A percentile compares a stretch with the other conserved stretches of the same genome.
Conservation (phyloP, 2,329 filamentous ascomycete genomes). For the Aspergillus hortae region DNA sequence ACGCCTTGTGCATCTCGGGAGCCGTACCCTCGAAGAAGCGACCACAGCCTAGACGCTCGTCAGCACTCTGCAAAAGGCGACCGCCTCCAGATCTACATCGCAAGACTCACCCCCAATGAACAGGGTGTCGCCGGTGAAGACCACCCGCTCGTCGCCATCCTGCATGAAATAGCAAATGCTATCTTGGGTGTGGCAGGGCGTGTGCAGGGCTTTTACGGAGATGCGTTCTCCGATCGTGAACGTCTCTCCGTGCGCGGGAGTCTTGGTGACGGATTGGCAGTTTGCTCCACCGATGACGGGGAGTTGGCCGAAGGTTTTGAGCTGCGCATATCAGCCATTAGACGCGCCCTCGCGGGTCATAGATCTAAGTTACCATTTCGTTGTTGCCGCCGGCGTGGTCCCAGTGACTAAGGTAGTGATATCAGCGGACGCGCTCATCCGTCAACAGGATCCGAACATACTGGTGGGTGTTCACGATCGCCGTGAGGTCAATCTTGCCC, state of each 20-base stretch:
- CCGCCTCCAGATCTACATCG: too few relatives aligned
- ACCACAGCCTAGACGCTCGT: slow-evolving; percentile 67
- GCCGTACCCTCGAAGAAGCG: slow-evolving; percentile 92
- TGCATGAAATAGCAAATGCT: slow-evolving; percentile 94
- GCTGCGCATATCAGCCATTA: slow-evolving; percentile 32
- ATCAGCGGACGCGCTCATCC: slow-evolving; percentile 6
- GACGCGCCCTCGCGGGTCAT: neutral
- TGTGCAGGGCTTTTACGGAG: slow-evolving; percentile 81
- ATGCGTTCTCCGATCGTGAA: slow-evolving; percentile 82
- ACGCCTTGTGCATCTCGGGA: slow-evolving; percentile 84
- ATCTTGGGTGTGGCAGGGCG: slow-evolving; percentile 96
- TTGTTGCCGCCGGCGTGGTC: slow-evolving; percentile 93
- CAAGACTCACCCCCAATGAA: slow-evolving; percentile 74
- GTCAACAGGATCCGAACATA: slow-evolving; percentile 45
- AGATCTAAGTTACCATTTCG: slow-evolving; percentile 58
- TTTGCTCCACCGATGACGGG: slow-evolving; percentile 84
- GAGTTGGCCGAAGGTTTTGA: slow-evolving; percentile 59
- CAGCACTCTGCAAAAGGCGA: too few relatives aligned
- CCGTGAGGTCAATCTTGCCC: slow-evolving; percentile 75
- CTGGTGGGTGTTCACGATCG: slow-evolving; percentile 97
- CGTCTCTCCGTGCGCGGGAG: slow-evolving; percentile 68
- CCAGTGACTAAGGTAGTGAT: slow-evolving; percentile 62
- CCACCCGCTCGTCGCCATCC: slow-evolving; percentile 67
- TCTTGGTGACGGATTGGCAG: slow-evolving; percentile 74
- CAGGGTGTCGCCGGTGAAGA: slow-evolving; percentile 94